These are phyloP conservation scores for Citrullus colocynthis DNA, from an alignment of 306 rosid species.

Conservation along the genomic window DNA sequence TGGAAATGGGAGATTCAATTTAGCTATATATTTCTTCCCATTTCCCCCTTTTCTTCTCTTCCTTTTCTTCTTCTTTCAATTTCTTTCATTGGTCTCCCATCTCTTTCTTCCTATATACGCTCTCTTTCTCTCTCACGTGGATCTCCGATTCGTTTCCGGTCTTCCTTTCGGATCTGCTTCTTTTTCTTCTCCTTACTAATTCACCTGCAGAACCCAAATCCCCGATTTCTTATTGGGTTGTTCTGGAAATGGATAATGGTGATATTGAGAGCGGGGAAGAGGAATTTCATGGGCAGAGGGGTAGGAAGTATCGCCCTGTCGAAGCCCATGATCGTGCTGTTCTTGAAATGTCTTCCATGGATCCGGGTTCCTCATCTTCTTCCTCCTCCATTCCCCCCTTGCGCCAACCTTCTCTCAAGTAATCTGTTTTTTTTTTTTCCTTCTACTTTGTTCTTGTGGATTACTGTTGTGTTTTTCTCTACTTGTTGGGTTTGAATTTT, in stretches of 20 bases:
- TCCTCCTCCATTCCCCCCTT: constrained; percentile 30
- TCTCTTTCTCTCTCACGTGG: constrained; percentile 5
- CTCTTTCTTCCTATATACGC: not conserved
- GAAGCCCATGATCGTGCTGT: constrained; percentile 92
- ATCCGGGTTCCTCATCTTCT: constrained; percentile 77
- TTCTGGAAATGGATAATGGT: constrained; percentile 46
- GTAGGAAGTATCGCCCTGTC: constrained; percentile 80
- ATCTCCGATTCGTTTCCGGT: not conserved
- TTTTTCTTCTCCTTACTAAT: not conserved
- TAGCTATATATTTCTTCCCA: not conserved
- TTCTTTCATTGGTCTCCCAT: not conserved
- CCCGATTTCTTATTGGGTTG: not conserved
- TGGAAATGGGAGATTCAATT: not conserved
- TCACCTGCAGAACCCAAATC: not conserved
- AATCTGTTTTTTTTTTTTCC: constrained; percentile 4
- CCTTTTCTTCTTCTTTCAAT: constrained; percentile 3
- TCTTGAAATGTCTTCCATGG: constrained; percentile 89
- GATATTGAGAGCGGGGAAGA: constrained; percentile 77
- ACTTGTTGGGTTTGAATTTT: not conserved
- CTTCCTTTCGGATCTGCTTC: constrained; percentile 12
- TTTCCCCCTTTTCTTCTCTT: not conserved
- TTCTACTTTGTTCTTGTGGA: not conserved
- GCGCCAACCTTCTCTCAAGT: constrained; percentile 52
- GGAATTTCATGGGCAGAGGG: constrained; percentile 39
- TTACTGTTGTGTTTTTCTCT: not conserved